These are phyloP conservation scores for Maudiozyma pseudohumilis DNA, from an alignment of 805 yeast genomes.

Conservation along the genomic window DNA sequence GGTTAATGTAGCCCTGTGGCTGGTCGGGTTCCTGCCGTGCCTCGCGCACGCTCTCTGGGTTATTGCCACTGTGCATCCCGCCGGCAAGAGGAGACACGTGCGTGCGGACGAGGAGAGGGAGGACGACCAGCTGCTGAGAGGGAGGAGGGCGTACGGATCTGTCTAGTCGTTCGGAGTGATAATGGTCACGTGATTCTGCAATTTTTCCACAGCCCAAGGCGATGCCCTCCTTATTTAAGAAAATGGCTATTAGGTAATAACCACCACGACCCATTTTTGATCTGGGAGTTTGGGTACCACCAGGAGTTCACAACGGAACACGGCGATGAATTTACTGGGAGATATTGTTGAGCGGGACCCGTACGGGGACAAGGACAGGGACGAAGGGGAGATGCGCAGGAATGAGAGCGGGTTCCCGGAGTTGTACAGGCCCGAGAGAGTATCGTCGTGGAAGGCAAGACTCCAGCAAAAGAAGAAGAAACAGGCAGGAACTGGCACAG, in stretches of 20 bases:
- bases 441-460: conserved; percentile 43
- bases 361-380: conserved; percentile 9
- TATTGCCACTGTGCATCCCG: conserved; percentile 33
- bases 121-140: too few relatives aligned
- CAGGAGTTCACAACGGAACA: too few relatives aligned
- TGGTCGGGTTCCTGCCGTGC: conserved; percentile 63
- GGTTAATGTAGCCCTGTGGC: conserved; percentile 50
- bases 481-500: conserved; percentile 1
- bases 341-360: conserved; percentile 61
- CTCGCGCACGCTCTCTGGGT: conserved; percentile 59
- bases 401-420: conserved; percentile 25
- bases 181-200: too few relatives aligned
- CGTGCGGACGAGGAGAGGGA: too few relatives aligned
- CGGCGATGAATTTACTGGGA: conserved; percentile 60
- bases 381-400: background rate
- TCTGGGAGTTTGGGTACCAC: too few relatives aligned
- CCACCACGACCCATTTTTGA: too few relatives aligned
- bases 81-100: too few relatives aligned
- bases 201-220: too few relatives aligned
- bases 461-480: conserved; percentile 28
- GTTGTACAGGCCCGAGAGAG: conserved; percentile 29
- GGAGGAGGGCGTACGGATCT: too few relatives aligned
- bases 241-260: too few relatives aligned
- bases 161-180: too few relatives aligned
- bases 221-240: too few relatives aligned